Evolutionary conservation across 208 protist species (phyloP), one percentile per base, ranked within the genome.

Genomic region (Wallacemonas collosoma): DNA sequence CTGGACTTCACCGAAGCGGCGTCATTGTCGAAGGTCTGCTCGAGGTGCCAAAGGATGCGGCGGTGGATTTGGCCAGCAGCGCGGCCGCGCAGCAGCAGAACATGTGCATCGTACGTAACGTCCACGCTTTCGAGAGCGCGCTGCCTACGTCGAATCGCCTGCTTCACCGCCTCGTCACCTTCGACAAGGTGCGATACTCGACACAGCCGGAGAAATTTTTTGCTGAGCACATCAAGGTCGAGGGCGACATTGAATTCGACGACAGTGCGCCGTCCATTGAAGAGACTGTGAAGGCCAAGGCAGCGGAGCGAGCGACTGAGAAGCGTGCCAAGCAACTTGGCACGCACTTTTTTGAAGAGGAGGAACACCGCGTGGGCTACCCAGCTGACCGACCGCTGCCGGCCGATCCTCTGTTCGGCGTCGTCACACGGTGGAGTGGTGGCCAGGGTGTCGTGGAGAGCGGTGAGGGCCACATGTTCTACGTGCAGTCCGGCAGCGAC

Each of bases 381-480:
- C 44, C 71, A 9, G 60, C 60, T 11, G 66, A 74, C 54, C 66
- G 69, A 9, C 45, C 75, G 12, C 56, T 83, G 38, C 85, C 88
- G 7, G 71, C 80, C 11, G 80, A 70, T 11, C 50, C 70, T 5
- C 71, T 90, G 41, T 95, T 88, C 76, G 93, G 93, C 68, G 93
- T 97, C 3, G 70, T 97, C n/a, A 91, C 90, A 15, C 88, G 93
- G 40, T 97, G 93, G 90, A 95, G 90, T 62, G 93, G 93, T 15
- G 93, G 93, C 45, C 89, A 95, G 51, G 93, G 93, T 43, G 80
- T 88, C 7, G 56, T 97, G 35, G 89, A 97, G 73, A 86, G 79
- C 41, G 85, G 88, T 15, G 79, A 87, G 17, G 83, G 88, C n/a
- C 72, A 74, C 9, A 75, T 84, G 68, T 94, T 88, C 74, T 94